A percentile compares a stretch with the other conserved stretches of the same genome.
Conservation (phyloP, 495 filamentous ascomycete genomes). For the Hypomontagnella submonticulosa region DNA sequence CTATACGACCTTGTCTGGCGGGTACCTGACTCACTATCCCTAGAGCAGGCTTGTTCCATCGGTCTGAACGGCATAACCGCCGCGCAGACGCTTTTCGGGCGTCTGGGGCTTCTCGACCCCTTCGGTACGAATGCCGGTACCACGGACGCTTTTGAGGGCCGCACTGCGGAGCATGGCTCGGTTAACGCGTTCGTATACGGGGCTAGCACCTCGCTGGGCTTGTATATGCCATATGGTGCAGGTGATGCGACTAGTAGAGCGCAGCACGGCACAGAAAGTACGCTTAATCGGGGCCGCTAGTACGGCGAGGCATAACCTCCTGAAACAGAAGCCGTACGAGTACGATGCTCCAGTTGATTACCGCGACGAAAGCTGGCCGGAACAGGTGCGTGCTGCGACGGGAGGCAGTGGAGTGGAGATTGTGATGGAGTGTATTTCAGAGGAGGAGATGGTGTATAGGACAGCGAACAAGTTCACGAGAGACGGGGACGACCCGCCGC, state of each 20-base stretch:
- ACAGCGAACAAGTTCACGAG: constrained; percentile 23
- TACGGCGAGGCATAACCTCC: constrained; percentile 31
- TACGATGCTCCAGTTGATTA: constrained; percentile 69
- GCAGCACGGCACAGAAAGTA: constrained; percentile 34
- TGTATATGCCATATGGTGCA: constrained; percentile 55
- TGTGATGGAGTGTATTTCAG: constrained; percentile 56
- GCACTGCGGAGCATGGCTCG: constrained; percentile 3
- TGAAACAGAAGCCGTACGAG: constrained; percentile 43
- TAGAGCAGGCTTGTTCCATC: constrained; percentile 49
- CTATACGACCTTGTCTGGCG: constrained; percentile 51
- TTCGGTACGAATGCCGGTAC: constrained; percentile 35
- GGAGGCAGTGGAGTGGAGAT: constrained; percentile 41
- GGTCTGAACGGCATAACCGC: constrained; percentile 49
- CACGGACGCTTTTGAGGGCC: not conserved
- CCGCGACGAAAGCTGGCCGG: constrained; percentile 63
- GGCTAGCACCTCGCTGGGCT: constrained; percentile 54
- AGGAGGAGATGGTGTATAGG: constrained; percentile 44
- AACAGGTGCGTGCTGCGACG: constrained; percentile 56
- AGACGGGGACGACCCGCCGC: constrained; percentile 43
- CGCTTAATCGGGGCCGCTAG: constrained; percentile 52
- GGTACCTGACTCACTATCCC: constrained; percentile 44
- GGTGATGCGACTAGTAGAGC: constrained; percentile 40
- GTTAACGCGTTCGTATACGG: constrained; percentile 53
- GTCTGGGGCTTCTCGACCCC: constrained; percentile 47
- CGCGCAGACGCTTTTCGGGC: constrained; percentile 50